Evolutionary conservation across 495 filamentous ascomycete genomes (phyloP).

Genomic region (Aspergillus leporis): DNA sequence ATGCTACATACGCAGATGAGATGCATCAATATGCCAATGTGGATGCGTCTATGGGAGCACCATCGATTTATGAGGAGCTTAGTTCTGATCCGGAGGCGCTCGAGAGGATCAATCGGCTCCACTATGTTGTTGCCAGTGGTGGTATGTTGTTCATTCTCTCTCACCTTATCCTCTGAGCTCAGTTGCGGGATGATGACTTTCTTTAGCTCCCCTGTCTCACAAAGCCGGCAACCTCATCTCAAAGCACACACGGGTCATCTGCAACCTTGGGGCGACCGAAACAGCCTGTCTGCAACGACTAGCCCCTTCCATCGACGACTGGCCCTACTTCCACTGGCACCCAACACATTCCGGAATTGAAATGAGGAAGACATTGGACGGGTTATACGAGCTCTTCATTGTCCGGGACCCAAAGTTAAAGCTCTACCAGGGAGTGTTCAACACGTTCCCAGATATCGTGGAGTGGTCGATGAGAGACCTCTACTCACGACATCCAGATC

Average conservation of each 20-base stretch:
- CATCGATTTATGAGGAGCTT: neutral
- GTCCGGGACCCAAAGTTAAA: neutral
- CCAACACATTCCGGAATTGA: constrained; percentile 2
- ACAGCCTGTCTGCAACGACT: constrained; percentile 5
- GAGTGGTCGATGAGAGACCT: constrained; percentile 18
- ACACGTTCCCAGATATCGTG: constrained; percentile 15
- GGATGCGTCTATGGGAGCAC: constrained; percentile 6
- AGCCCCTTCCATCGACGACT: constrained; percentile 1
- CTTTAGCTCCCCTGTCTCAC: constrained; percentile 2
- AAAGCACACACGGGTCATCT: constrained; percentile 3
- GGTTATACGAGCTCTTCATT: constrained; percentile 3
- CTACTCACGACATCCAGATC: constrained; percentile 14
- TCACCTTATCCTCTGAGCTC: neutral
- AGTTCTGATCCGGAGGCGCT: neutral
- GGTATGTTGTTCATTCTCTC: neutral
- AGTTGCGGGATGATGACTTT: neutral
- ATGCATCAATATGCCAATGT: constrained; percentile 6
- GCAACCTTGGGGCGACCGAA: constrained; percentile 3
- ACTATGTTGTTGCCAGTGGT: constrained; percentile 5
- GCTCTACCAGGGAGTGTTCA: constrained; percentile 12
- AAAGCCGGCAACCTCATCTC: constrained; percentile 3
- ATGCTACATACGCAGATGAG: constrained; percentile 3
- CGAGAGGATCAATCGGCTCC: constrained; percentile 4
- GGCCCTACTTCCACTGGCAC: constrained; percentile 6
- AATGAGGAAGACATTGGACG: constrained; percentile 1